Evolutionary conservation across 2,329 filamentous ascomycete genomes (phyloP).

Genomic region (Colletotrichum sp.): DNA sequence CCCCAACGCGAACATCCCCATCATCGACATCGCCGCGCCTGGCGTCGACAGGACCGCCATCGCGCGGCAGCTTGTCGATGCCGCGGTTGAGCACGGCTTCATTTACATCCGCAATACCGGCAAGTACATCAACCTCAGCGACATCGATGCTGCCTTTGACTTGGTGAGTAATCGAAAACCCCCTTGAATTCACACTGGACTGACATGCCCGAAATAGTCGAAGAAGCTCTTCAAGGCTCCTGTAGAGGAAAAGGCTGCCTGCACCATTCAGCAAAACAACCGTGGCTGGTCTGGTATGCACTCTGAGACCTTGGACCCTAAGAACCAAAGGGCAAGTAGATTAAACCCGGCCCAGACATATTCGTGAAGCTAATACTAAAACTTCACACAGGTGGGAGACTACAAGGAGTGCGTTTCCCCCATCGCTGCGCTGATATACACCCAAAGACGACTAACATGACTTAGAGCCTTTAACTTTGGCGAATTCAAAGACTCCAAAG

Average conservation of each 20-base stretch:
- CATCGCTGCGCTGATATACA: not conserved
- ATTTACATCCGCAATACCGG: slow-evolving; percentile 84
- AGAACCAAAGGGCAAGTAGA: slow-evolving; percentile 71
- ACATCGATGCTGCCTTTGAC: slow-evolving; percentile 75
- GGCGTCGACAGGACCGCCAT: slow-evolving; percentile 56
- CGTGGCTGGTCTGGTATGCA: slow-evolving; percentile 90
- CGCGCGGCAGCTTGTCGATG: slow-evolving; percentile 76
- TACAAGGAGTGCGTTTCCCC: slow-evolving; percentile 76
- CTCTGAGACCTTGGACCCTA: slow-evolving; percentile 85
- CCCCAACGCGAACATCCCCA: slow-evolving; percentile 64
- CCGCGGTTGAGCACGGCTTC: slow-evolving; percentile 85
- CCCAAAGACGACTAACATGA: not conserved
- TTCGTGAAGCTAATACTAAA: not conserved
- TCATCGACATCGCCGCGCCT: slow-evolving; percentile 79
- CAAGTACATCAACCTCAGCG: slow-evolving; percentile 67
- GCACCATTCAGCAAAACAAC: slow-evolving; percentile 80
- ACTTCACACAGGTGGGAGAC: slow-evolving; percentile 69
- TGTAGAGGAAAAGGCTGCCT: slow-evolving; percentile 73
- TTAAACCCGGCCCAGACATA: not conserved
- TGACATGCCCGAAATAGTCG: slow-evolving; percentile 53
- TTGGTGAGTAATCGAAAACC: slow-evolving; percentile 58
- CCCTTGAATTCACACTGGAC: not conserved
- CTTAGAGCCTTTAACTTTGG: slow-evolving; percentile 89
- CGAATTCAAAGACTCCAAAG: slow-evolving; percentile 71
- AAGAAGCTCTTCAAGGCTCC: slow-evolving; percentile 76